These are phyloP conservation scores for Penicillium vulpinum DNA, from an alignment of 2,329 filamentous ascomycete species.

Conservation along the genomic window DNA sequence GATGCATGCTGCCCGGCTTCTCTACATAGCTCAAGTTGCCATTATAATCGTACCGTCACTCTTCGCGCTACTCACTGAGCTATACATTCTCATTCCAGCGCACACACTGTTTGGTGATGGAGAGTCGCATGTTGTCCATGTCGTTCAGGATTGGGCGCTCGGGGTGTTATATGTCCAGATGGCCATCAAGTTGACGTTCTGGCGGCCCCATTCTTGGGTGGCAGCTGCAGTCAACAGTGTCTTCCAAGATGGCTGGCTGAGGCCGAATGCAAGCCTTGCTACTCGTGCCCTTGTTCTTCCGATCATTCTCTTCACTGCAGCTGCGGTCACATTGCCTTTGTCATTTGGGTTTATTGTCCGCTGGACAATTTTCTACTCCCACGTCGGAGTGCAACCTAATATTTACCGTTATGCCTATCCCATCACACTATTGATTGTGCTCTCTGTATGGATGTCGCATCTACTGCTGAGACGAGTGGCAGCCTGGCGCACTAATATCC, in stretches of 20 bases:
- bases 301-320: slow-evolving; percentile 59
- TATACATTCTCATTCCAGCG: slow-evolving; percentile 84
- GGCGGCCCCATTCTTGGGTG: slow-evolving; percentile 68
- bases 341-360: slow-evolving; percentile 57
- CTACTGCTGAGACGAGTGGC: slow-evolving; percentile 58
- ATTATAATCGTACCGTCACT: slow-evolving; percentile 78
- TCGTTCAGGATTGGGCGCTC: slow-evolving; percentile 92
- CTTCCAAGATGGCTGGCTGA: slow-evolving; percentile 71
- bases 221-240: slow-evolving; percentile 74
- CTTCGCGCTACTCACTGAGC: slow-evolving; percentile 76
- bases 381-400: slow-evolving; percentile 36
- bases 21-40: slow-evolving; percentile 75
- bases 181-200: slow-evolving; percentile 66
- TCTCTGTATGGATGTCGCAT: slow-evolving; percentile 49
- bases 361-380: slow-evolving; percentile 38
- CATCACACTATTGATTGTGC: slow-evolving; percentile 54
- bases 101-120: slow-evolving; percentile 67
- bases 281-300: slow-evolving; percentile 88
- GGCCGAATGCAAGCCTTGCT: slow-evolving; percentile 75
- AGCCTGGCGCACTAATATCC: slow-evolving; percentile 76
- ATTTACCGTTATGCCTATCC: slow-evolving; percentile 76
- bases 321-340: slow-evolving; percentile 67
- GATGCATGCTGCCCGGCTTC: slow-evolving; percentile 52
- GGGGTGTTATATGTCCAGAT: slow-evolving; percentile 89
- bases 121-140: slow-evolving; percentile 59